Conservation (phyloP, 2,329 filamentous ascomycete genomes). For the Penicillium glabrum region DNA sequence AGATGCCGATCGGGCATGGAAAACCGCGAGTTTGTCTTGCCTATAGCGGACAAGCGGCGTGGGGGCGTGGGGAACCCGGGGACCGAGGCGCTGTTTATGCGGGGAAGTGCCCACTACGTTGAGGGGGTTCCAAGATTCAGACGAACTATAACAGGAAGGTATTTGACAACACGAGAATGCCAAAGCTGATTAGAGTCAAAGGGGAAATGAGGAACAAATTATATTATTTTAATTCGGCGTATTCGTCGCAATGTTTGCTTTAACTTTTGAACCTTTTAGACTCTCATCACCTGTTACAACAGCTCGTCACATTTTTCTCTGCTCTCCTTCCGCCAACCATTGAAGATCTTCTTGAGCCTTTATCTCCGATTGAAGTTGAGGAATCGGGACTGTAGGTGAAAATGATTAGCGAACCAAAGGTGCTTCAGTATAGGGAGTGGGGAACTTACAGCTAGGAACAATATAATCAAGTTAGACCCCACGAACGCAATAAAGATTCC, state of each 20-base stretch:
- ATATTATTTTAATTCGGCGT: background rate
- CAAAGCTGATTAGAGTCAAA: background rate
- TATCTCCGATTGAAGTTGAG: slow-evolving; percentile 50
- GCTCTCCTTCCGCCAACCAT: background rate
- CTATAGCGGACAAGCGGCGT: slow-evolving; percentile 8
- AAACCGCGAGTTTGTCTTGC: background rate
- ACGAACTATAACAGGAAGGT: background rate
- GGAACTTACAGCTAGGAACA: slow-evolving; percentile 57
- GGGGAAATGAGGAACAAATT: background rate
- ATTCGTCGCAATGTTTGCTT: background rate
- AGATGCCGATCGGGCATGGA: background rate
- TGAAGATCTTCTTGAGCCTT: background rate
- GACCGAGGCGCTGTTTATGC: background rate
- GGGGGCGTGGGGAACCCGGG: slow-evolving; percentile 13
- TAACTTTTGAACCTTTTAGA: background rate
- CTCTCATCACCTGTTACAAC: too few species aligned
- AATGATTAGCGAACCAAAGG: slow-evolving; percentile 11
- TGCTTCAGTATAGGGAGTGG: background rate
- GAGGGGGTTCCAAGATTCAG: background rate
- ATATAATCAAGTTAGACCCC: slow-evolving; percentile 69
- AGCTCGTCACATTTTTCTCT: background rate
- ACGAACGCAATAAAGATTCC: slow-evolving; percentile 78
- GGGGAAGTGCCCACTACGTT: background rate
- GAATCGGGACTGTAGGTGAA: slow-evolving; percentile 37
- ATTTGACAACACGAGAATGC: background rate